Percentiles rank a stretch among this genome's conserved stretches.
Evolutionary conservation across 2,329 filamentous ascomycete species (phyloP).

Genomic region (Fusarium duplospermum): DNA sequence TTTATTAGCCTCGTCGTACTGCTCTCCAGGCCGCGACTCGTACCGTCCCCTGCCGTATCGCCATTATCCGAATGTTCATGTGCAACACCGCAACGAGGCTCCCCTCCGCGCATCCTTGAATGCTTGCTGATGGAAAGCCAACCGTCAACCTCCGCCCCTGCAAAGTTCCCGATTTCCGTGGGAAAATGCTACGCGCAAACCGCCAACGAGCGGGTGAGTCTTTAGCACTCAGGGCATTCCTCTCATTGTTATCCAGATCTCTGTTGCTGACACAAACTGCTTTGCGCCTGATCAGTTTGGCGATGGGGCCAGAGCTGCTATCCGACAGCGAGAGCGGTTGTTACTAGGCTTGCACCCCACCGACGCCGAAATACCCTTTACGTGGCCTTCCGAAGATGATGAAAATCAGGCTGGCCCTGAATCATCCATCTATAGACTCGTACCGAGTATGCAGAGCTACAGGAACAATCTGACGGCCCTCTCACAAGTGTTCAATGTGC

Average conservation of each 20-base stretch:
- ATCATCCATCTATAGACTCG: slow-evolving; percentile 44
- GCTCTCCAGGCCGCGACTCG: neutral
- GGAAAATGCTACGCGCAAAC: slow-evolving; percentile 54
- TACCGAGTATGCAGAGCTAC: slow-evolving; percentile 53
- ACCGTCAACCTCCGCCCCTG: slow-evolving; percentile 20
- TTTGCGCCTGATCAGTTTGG: slow-evolving; percentile 50
- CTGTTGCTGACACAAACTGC: slow-evolving; percentile 11
- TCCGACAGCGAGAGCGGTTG: slow-evolving; percentile 51
- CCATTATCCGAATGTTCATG: slow-evolving; percentile 28
- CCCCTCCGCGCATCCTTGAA: slow-evolving; percentile 31
- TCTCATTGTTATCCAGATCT: neutral
- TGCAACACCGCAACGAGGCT: slow-evolving; percentile 33
- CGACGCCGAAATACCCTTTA: slow-evolving; percentile 42
- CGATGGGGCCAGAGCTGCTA: slow-evolving; percentile 46
- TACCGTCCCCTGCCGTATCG: neutral
- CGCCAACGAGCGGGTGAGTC: slow-evolving; percentile 51
- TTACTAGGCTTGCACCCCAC: slow-evolving; percentile 37
- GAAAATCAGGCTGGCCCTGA: slow-evolving; percentile 17
- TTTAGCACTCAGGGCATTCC: neutral
- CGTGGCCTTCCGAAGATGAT: slow-evolving; percentile 47
- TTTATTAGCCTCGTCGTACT: neutral
- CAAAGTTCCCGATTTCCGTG: slow-evolving; percentile 46
- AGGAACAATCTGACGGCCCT: slow-evolving; percentile 69
- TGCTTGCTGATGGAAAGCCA: slow-evolving; percentile 45
- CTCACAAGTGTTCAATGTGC: slow-evolving; percentile 67